phyloP scores from a whole-genome alignment of 176 grass and related monocot genomes.

The Phragmites australis region DNA sequence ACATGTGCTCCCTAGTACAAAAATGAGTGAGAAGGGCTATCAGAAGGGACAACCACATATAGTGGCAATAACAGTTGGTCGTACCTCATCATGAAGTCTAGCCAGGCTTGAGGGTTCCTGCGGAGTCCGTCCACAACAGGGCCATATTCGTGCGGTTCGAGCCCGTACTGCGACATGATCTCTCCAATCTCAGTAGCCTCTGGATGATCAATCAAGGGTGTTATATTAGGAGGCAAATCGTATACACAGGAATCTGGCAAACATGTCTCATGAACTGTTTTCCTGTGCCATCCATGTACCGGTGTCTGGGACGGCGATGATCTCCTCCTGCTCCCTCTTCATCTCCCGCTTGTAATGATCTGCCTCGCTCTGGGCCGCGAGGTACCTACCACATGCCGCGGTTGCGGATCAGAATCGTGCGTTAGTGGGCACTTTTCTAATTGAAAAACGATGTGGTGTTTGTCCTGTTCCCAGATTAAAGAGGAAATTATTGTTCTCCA shows the following conservation, averaged over 20 bases:
- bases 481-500: conserved; percentile 34
- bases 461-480: conserved; percentile 29
- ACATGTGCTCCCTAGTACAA: neutral
- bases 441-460: conserved; percentile 26
- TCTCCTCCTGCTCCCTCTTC: conserved; percentile 79
- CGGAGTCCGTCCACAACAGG: conserved; percentile 67
- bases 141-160: conserved; percentile 66
- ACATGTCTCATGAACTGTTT: neutral
- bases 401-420: conserved; percentile 13
- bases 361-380: conserved; percentile 84
- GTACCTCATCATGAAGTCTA: conserved; percentile 98
- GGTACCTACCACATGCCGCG: conserved; percentile 57
- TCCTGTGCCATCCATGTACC: conserved; percentile 42
- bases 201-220: conserved; percentile 35
- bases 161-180: conserved; percentile 74
- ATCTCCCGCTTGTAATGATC: conserved; percentile 78
- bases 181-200: conserved; percentile 89
- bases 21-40: neutral
- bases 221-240: conserved; percentile 14
- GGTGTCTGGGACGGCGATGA: conserved; percentile 71
- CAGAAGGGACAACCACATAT: neutral
- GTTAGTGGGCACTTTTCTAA: conserved; percentile 11
- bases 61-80: conserved; percentile 6
- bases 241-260: neutral
- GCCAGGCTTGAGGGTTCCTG: conserved; percentile 80